Base-by-base conservation (phyloP, 1,139 yeast genomes). In the Suhomyces kunorum region DNA sequence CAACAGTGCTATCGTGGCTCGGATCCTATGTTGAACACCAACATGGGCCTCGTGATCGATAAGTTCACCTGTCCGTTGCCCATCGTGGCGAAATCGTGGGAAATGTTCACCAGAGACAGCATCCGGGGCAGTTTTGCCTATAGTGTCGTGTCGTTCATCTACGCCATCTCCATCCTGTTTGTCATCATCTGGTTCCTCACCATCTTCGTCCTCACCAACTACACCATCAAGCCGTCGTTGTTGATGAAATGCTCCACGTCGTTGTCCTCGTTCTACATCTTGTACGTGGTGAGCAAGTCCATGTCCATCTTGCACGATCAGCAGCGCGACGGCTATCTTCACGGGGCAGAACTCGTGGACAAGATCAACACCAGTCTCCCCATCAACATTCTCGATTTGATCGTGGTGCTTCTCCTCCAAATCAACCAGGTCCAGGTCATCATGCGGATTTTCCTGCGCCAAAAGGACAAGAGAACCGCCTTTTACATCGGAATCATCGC, bases 391-490 rank as follows among this genome's bases (percentile, higher is more conserved):
- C 64, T 86, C n/a, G 88, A 83, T 50, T 68, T 86, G 29, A 55
- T 87, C 1, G 77, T 81, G 20, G 81, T 81, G 16, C 60, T 83
- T 6, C 54, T 85, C 5, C 65, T 85, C 15, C 85, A 83, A 56
- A 65, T 86, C 25, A 81, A 87, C 42, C 92, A 86, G 56, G 89
- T 86, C 0, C 90, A 85, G 53, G 81, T 86, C 18, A 71, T 85
- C 6, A 83, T 83, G 79, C 66, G 92, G 39, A 63, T 86, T 19
- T 87, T 85, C 53, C 78, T 79, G 39, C 70, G 96, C 29, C 84
- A 77, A 39, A 74, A 75, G 40, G 96, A 88, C 59, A 83, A 83
- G 55, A 68, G 88, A 40, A 62, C 82, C 32, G 76, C 87, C 5
- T 75, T 86, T 35, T 68, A 77, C 44, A 65, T 81, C 12, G 96